Percentiles rank a stretch among this genome's conserved stretches.
phyloP scores from a whole-genome alignment of 345 rosid species.

The Geranium rotundifolium region DNA sequence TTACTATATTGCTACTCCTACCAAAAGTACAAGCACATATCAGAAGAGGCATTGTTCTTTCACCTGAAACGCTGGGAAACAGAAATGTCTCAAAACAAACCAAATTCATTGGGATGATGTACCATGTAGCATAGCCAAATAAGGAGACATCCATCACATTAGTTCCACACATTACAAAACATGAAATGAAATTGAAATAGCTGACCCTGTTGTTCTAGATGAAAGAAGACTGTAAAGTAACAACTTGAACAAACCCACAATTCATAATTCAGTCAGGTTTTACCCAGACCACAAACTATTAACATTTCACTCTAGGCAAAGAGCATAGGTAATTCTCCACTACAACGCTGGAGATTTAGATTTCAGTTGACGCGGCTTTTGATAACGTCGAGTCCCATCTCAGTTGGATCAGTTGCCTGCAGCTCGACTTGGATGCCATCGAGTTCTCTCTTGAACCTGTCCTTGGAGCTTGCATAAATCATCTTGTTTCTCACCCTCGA shows the following conservation, averaged over 20 bases:
- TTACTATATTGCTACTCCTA: too few relatives aligned
- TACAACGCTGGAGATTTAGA: not conserved
- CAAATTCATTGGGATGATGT: too few relatives aligned
- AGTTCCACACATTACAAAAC: not conserved
- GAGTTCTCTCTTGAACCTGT: slow-evolving; percentile 24
- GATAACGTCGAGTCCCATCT: slow-evolving; percentile 29
- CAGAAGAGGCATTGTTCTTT: too few relatives aligned
- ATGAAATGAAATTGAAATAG: not conserved
- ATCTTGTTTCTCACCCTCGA: slow-evolving; percentile 30
- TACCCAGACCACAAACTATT: not conserved
- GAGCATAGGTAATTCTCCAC: slow-evolving; percentile 1
- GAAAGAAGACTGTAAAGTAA: not conserved
- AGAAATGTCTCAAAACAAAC: not conserved
- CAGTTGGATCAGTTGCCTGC: slow-evolving; percentile 33
- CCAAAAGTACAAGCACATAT: too few relatives aligned
- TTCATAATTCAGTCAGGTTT: not conserved
- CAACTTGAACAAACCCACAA: not conserved
- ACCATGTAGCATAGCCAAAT: not conserved
- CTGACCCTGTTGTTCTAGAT: not conserved
- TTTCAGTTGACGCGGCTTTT: slow-evolving; percentile 18
- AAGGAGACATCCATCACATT: not conserved
- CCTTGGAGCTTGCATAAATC: slow-evolving; percentile 32
- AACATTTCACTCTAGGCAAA: slow-evolving; percentile 1
- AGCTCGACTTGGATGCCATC: slow-evolving; percentile 28
- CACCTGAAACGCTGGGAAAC: not conserved